A percentile compares a stretch with the other conserved stretches of the same genome.
phyloP scores from a whole-genome alignment of 2,329 filamentous ascomycete genomes.

The Fusarium sublunatum region DNA sequence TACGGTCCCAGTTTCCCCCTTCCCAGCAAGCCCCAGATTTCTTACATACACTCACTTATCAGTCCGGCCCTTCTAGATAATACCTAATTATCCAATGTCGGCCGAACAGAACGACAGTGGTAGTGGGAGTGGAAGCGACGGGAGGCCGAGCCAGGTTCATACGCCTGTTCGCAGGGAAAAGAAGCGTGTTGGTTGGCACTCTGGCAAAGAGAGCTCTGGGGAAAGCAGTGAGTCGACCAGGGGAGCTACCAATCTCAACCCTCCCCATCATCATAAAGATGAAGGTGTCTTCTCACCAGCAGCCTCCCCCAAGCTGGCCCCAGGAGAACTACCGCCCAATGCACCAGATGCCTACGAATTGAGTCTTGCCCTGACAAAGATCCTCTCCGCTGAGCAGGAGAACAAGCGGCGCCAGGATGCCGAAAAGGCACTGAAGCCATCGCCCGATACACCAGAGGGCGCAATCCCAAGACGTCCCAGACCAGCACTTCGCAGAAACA shows the following conservation, averaged over 20 bases:
- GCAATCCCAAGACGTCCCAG: conserved; percentile 46
- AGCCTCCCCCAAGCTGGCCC: conserved; percentile 43
- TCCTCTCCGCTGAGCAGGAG: conserved; percentile 51
- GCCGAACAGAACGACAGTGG: conserved; percentile 46
- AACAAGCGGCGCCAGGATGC: conserved; percentile 33
- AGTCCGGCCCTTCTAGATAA: neutral
- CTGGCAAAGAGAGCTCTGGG: conserved; percentile 45
- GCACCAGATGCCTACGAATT: conserved; percentile 55
- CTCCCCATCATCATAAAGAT: conserved; percentile 25
- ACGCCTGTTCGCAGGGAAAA: conserved; percentile 53
- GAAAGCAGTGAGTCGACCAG: conserved; percentile 11
- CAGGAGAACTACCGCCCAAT: conserved; percentile 46
- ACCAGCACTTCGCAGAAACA: conserved; percentile 57
- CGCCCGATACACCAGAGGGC: conserved; percentile 32
- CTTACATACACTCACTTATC: neutral
- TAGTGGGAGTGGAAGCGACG: conserved; percentile 42
- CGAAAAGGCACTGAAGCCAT: conserved; percentile 15
- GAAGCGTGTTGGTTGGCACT: conserved; percentile 56
- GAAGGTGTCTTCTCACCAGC: conserved; percentile 44
- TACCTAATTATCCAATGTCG: conserved; percentile 28
- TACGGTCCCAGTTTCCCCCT: conserved; percentile 4
- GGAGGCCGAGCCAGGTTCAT: conserved; percentile 45
- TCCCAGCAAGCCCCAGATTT: conserved; percentile 16
- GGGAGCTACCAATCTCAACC: neutral
- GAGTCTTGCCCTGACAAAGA: conserved; percentile 53